phyloP scores from a whole-genome alignment of 257 asterid genomes.

The Prunella vulgaris region DNA sequence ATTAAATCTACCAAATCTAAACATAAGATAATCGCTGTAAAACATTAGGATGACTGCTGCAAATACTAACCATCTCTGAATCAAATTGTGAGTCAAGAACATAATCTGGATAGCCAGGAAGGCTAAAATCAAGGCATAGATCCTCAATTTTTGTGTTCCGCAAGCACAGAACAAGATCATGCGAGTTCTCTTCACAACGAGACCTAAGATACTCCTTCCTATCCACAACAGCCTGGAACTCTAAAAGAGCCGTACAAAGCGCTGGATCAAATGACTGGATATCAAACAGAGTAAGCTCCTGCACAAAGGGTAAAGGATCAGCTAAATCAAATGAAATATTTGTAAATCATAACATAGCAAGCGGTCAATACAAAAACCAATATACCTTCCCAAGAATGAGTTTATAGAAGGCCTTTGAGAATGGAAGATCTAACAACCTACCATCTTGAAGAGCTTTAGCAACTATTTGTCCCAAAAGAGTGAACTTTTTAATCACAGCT shows the following conservation, averaged over 20 bases:
- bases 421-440: conserved; percentile 84
- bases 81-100: conserved; percentile 38
- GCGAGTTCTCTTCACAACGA: conserved; percentile 27
- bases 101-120: conserved; percentile 97
- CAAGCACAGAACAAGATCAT: conserved; percentile 38
- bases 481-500: conserved; percentile 57
- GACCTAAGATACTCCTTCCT: conserved; percentile 52
- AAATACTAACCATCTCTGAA: conserved; percentile 56
- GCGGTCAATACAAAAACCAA: not conserved
- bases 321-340: not conserved
- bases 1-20: conserved; percentile 3
- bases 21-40: conserved; percentile 7
- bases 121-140: conserved; percentile 81
- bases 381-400: conserved; percentile 78
- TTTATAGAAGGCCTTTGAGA: conserved; percentile 83
- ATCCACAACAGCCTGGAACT: conserved; percentile 73
- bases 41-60: conserved; percentile 12
- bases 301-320: conserved; percentile 11
- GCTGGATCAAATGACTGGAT: conserved; percentile 82
- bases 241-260: conserved; percentile 68
- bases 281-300: conserved; percentile 79
- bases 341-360: conserved; percentile 8
- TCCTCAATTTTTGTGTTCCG: conserved; percentile 69
- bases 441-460: conserved; percentile 95
- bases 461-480: conserved; percentile 73